Conservation (phyloP, 2,329 filamentous ascomycete genomes). For the Coniochaeta ligniaria region DNA sequence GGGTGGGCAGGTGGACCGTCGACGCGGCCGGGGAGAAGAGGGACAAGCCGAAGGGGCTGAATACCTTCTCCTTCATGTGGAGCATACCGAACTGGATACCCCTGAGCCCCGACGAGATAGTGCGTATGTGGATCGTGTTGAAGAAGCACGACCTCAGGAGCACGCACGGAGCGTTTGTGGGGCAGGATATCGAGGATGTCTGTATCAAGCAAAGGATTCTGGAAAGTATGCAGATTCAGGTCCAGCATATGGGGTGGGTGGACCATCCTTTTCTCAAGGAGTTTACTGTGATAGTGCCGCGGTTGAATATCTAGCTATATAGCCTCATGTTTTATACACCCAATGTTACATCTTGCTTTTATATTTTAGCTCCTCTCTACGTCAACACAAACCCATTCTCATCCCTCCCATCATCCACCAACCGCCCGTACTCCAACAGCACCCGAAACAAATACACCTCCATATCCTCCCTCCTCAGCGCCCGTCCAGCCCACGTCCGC, state of each 20-base stretch:
- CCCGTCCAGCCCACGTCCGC: conserved; percentile 55
- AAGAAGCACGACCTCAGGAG: conserved; percentile 54
- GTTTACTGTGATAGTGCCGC: neutral
- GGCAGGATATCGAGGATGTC: conserved; percentile 49
- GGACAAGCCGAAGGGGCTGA: conserved; percentile 33
- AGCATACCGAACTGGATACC: conserved; percentile 71
- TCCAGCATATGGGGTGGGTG: conserved; percentile 40
- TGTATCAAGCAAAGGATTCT: conserved; percentile 58
- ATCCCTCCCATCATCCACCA: conserved; percentile 56
- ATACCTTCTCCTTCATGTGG: conserved; percentile 67
- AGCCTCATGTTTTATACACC: too few relatives aligned
- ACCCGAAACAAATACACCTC: conserved; percentile 75
- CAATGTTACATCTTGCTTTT: too few relatives aligned
- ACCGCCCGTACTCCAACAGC: conserved; percentile 67
- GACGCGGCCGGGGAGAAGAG: conserved; percentile 31
- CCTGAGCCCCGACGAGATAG: conserved; percentile 54
- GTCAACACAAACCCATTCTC: conserved; percentile 27
- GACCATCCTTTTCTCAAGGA: conserved; percentile 29
- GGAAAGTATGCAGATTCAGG: conserved; percentile 72
- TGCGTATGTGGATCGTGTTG: conserved; percentile 63
- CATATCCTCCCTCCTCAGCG: conserved; percentile 65
- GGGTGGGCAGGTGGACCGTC: conserved; percentile 37
- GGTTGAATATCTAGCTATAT: neutral
- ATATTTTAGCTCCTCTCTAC: neutral
- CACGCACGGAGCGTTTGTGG: conserved; percentile 61